Evolutionary conservation across 257 asterid genomes (phyloP).

Genomic region (Solanum tarijense): DNA sequence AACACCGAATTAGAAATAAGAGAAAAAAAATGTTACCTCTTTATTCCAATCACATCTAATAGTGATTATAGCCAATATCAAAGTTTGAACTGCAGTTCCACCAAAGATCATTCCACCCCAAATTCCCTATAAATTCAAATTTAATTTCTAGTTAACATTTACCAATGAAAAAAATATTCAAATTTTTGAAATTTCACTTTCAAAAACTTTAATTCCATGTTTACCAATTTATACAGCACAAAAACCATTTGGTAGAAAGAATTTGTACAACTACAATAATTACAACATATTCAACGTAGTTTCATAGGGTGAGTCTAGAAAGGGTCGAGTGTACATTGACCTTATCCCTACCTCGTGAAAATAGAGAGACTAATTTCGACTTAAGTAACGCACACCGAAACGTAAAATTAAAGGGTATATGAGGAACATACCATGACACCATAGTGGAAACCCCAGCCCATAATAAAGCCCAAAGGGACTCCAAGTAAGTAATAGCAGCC

Average conservation of each 20-base stretch:
- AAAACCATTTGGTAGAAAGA: neutral
- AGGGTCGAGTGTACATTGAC: neutral
- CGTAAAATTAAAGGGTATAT: neutral
- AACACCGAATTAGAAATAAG: neutral
- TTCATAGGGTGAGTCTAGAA: rapidly evolving
- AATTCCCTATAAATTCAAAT: conserved; percentile 14
- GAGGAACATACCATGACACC: conserved; percentile 41
- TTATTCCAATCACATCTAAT: conserved; percentile 34
- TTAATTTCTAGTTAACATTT: neutral
- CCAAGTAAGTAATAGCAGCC: conserved; percentile 41
- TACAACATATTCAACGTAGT: neutral
- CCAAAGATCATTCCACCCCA: conserved; percentile 59
- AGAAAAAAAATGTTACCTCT: conserved; percentile 16
- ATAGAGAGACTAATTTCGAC: neutral
- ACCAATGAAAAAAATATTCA: neutral
- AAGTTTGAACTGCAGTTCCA: conserved; percentile 38
- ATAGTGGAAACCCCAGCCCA: conserved; percentile 27
- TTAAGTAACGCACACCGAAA: neutral
- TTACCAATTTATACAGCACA: neutral
- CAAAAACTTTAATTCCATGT: neutral
- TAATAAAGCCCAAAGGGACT: conserved; percentile 33
- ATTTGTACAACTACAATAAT: neutral
- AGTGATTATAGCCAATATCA: conserved; percentile 18
- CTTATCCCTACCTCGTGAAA: rapidly evolving
- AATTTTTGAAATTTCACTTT: neutral